Evolutionary conservation across 1,284 basidiomycete genomes (phyloP).

Genomic region (Exobasidium cylindrosporum): DNA sequence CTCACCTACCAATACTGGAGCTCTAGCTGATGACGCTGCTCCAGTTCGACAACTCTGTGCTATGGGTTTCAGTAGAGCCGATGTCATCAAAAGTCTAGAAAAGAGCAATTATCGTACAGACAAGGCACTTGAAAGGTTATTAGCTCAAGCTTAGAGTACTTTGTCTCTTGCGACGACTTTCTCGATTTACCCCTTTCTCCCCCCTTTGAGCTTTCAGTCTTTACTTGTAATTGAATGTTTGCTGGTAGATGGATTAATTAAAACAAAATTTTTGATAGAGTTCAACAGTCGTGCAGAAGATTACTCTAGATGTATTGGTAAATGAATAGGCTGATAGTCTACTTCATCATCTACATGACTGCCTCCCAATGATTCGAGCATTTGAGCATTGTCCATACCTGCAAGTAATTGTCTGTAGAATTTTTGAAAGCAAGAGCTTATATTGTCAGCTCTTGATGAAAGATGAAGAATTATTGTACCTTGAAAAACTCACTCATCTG

Average conservation of each 20-base stretch:
- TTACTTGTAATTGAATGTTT: too few relatives aligned
- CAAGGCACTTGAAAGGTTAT: slow-evolving; percentile 46
- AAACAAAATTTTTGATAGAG: too few relatives aligned
- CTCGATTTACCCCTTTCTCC: too few relatives aligned
- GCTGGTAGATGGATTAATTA: too few relatives aligned
- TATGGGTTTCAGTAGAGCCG: slow-evolving; percentile 49
- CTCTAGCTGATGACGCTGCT: slow-evolving; percentile 45
- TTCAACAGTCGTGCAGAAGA: not conserved
- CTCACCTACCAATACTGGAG: slow-evolving; percentile 24
- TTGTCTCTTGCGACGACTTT: too few relatives aligned
- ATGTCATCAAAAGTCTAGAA: slow-evolving; percentile 51
- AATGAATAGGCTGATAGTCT: slow-evolving; percentile 2
- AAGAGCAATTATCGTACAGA: slow-evolving; percentile 50
- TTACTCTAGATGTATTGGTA: not conserved
- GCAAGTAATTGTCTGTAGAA: not conserved
- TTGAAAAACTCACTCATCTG: too few relatives aligned
- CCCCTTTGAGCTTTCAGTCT: too few relatives aligned
- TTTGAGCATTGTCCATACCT: slow-evolving; percentile 10
- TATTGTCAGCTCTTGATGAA: too few relatives aligned
- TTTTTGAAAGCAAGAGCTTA: too few relatives aligned
- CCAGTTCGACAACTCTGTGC: slow-evolving; percentile 50
- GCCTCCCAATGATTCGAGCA: slow-evolving; percentile 7
- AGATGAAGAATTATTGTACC: too few relatives aligned
- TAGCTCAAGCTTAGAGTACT: slow-evolving; percentile 26
- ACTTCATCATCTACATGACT: slow-evolving; percentile 7